Base-by-base conservation (phyloP, 148 eudicot species). In the Fagopyrum homotropicum region DNA sequence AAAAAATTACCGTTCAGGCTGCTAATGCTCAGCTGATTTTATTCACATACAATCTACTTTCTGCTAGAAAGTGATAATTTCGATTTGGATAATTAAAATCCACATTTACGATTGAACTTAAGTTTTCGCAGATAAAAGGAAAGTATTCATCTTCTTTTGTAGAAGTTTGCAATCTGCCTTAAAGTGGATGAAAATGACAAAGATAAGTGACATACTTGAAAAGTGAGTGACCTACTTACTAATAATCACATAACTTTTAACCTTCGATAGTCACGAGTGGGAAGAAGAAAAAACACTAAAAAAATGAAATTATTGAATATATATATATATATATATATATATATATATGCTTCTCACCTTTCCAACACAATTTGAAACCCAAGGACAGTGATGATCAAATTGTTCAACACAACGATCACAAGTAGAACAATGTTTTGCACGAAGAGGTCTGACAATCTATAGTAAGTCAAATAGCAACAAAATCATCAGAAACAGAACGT, bases 341-440 rank as follows among this genome's bases (percentile, higher is more conserved):
- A 14, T 14, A 35, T 64, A 59, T n/a, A 14, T 66, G 17, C 45
- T 64, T 61, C 77, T 72, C 78, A 95, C 97, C 99, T 95, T 96
- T 83, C 97, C 99, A 74, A 95, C 77, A 76, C 99, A 92, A 77
- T 95, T 95, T 72, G 98, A 95, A 9, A 95, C 97, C 99, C 99
- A 95, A 75, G 99, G 99, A 81, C 99, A 95, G 81, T 95, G 98
- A 84, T 95, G 99, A 78, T 95, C 99, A 86, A 95, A 95, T 79
- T 95, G 99, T 81, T 95, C 99, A 72, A 95, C 99, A 84, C 99
- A 92, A 30, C 98, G 96, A 85, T 95, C 99, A 87, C 99, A 95
- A n/a, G 99, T 95, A 29, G 99, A 95, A 80, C 99, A 95, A 76
- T 95, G 99, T 78, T 95, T 95, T 51, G 98, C 93, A 77, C 99